Base-by-base conservation (phyloP, 768 basidiomycete genomes). In the Suillus spraguei region DNA sequence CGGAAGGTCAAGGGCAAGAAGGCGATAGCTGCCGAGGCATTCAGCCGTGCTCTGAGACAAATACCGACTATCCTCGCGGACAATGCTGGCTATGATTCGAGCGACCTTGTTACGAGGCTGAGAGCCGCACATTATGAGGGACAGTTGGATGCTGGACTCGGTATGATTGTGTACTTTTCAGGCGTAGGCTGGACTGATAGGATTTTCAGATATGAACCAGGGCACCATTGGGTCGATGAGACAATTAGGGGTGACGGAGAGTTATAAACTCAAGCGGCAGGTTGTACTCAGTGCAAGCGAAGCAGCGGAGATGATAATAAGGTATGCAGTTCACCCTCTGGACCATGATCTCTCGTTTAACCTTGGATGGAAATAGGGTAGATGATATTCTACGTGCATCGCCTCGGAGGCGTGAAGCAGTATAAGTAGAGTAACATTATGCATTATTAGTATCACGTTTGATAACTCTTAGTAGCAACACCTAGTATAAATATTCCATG, bases 31-130 rank as follows among this genome's bases (percentile, higher is more conserved):
- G 91, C 91, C 1, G 97, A 99, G 78, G 89, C 94, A 9, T 99
- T 99, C 69, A 87, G 85, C 4, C 82, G 89, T 32, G 97, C 97
- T 0, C 79, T 99, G 64, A 81, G 95, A 65, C 94, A 95, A 82
- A 97, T 99, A 70, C 97, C 97, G 1, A 97, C 89, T 0, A 97
- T 98, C 70, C 82, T 99, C 39, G 95, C 97, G 9, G 97, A 99
- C 73, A 99, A 99, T 70, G 97, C 96, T 10, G 97, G 97, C 0
- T 96, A 91, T 76, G 97, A 99, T 74, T 97, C 95, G n/a, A 91
- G 91, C 14, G 97, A 99, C 70, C 83, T 99, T n/a, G 97, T 99
- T 16, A 81, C 95, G 39, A 87, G 84, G 70, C 81, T 99, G 38
- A 81, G 97, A 61, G 96, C 95, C 1, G 95, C 95, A 20, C 97